A percentile compares a stretch with the other conserved stretches of the same genome.
Conservation (phyloP, 2,329 filamentous ascomycete genomes). For the Fusarium torulosum region DNA sequence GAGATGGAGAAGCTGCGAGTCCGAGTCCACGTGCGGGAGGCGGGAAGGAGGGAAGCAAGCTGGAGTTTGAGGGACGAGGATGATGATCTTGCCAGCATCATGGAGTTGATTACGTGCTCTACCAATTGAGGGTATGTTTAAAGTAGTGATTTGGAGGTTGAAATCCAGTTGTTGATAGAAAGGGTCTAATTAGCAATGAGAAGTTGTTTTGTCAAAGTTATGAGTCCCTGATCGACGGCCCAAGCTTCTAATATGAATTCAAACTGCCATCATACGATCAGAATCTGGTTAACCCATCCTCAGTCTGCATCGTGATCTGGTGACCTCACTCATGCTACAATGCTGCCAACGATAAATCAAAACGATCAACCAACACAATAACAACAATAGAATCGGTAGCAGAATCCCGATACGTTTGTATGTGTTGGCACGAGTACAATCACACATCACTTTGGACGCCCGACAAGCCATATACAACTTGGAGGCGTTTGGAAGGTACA, state of each 20-base stretch:
- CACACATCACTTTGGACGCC: background rate
- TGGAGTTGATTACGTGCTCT: background rate
- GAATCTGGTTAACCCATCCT: conserved; percentile 6
- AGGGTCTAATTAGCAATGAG: background rate
- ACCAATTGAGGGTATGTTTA: background rate
- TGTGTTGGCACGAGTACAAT: background rate
- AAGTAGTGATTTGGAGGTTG: background rate
- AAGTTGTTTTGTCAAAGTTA: conserved; percentile 11
- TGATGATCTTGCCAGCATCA: conserved; percentile 31
- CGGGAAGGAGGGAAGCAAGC: conserved; percentile 15
- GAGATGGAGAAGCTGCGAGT: conserved; percentile 45
- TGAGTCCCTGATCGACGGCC: background rate
- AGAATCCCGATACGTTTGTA: background rate
- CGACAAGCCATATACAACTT: background rate
- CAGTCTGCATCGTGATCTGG: conserved; percentile 6
- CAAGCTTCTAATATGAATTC: conserved; percentile 3
- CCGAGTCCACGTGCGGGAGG: conserved; percentile 45
- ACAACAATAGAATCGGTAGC: background rate
- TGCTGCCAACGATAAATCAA: background rate
- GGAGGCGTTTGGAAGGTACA: background rate
- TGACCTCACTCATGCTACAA: conserved; percentile 7
- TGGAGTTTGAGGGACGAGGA: conserved; percentile 16
- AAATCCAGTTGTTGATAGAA: background rate
- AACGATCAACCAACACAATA: background rate
- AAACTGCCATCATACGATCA: conserved; percentile 30